phyloP scores from a whole-genome alignment of 805 yeast genomes.

The Zygosaccharomyces gambellarensis region DNA sequence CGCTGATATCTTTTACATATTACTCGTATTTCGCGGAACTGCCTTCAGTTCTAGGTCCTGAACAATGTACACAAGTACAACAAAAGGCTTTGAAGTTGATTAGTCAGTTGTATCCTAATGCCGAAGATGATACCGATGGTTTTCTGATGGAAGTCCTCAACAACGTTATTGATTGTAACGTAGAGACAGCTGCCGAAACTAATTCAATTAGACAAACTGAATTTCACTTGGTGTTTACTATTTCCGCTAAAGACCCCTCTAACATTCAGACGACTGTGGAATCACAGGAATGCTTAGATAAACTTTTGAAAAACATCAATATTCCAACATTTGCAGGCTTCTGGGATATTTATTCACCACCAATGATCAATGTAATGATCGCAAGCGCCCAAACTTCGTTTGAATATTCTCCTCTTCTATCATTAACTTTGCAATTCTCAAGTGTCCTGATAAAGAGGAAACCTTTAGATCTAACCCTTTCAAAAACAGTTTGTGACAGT shows the following conservation, averaged over 20 bases:
- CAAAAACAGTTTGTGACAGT: conserved; percentile 21
- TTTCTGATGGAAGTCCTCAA: conserved; percentile 67
- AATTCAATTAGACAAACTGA: conserved; percentile 29
- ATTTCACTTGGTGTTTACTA: conserved; percentile 52
- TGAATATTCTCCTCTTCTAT: conserved; percentile 52
- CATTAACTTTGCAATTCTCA: conserved; percentile 36
- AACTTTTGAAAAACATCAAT: conserved; percentile 47
- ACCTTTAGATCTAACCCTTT: conserved; percentile 28
- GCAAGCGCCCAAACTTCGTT: conserved; percentile 19
- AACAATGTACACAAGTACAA: conserved; percentile 20
- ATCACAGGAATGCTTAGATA: conserved; percentile 63
- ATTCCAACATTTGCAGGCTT: conserved; percentile 42
- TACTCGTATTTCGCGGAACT: conserved; percentile 41
- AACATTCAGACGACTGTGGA: conserved; percentile 66
- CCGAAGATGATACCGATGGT: conserved; percentile 78
- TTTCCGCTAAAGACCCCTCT: conserved; percentile 69
- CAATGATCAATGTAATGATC: conserved; percentile 39
- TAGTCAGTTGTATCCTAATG: conserved; percentile 46
- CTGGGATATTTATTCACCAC: conserved; percentile 51
- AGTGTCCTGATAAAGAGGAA: conserved; percentile 30
- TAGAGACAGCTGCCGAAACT: conserved; percentile 27
- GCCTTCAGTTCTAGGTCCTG: conserved; percentile 24
- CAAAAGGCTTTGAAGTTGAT: conserved; percentile 36
- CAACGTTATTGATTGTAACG: conserved; percentile 42
- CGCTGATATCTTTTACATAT: conserved; percentile 49